Evolutionary conservation across 306 rosid genomes (phyloP), one percentile per base, ranked within the genome.

Genomic region (Cicer chorassanicum): DNA sequence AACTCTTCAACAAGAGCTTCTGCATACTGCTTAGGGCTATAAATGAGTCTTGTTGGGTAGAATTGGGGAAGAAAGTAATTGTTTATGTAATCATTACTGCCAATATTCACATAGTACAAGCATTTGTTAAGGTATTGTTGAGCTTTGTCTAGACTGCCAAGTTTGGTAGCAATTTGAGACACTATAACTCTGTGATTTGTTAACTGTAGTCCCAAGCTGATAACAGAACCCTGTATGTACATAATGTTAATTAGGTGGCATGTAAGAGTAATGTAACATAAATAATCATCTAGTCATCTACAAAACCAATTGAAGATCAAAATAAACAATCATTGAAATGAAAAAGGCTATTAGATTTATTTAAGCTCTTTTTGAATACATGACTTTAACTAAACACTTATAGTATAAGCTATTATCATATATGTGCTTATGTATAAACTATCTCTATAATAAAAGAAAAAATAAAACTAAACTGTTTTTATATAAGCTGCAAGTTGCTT

Each of bases 61-160:
- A 34, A 39, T 21, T 44, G 21, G 16, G 94, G 89, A 74, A 56
- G 13, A 79, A 75, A 91, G 67, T 87, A 91, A 66, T 89, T 91
- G 77, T 44, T 83, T 13, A 87, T 16, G 82, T 84, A 91, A 73
- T 89, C 97, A 24, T 89, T 89, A 62, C 36, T 82, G 2, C 97
- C 97, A 8, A 89, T 81, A 18, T 46, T 69, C 16, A 91, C 79
- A 18, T 74, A 81, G 71, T 87, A 91, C 61, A 91, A 79, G 75
- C 97, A 91, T 51, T 84, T 86, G 5, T 55, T 65, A 44, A 89
- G 72, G 42, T 84, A 12, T 16, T 76, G 6, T 9, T 5, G n/a
- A 1, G 89, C 79, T 9, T 70, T 36, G 1, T 13, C 21, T 19
- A 7, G 42, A 54, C 64, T 45, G 41, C 86, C 74, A 49, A 84